Evolutionary conservation across 495 filamentous ascomycete species (phyloP), one percentile per base, ranked within the genome.

Genomic region (Delitschia confertaspora): DNA sequence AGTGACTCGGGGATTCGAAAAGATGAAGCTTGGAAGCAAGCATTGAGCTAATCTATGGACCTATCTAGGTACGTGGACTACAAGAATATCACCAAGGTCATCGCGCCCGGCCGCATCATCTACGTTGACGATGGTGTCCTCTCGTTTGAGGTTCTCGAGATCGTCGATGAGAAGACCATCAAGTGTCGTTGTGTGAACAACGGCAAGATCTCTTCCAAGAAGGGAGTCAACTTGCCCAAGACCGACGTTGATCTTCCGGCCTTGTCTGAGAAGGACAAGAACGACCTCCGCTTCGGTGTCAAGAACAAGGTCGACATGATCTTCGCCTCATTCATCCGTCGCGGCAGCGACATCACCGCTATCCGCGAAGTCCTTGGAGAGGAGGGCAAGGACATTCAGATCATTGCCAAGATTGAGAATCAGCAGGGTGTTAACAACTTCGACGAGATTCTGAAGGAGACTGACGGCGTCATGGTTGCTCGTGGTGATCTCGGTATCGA

Each of bases 331-430:
- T 98, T 98, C 66, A 98, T 98, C 64, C 88, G 91, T 48, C 80
- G 79, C 30, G 91, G 83, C 32, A 79, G 80, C 51, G 91, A 98
- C 63, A 94, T 98, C 71, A 79, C 72, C 49, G 72, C 82, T 47
- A 98, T 98, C 65, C 88, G 91, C 47, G 78, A 84, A 40, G 80
- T 95, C 24, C 78, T 98, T 25, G 91, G 91, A 33, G 74, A 84
- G 57, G 86, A 88, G n/a, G 91, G 91, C 51, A 82, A 81, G 65
- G 83, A 93, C 56, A 95, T 98, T 59, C 93, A 98, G 75, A 95
- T 98, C 66, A 94, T 98, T 65, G 87, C 91, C 72, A 98, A 98
- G 79, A 93, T 98, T 56, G 91, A 98, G 74, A 98, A 98, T 72
- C 84, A 94, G 66, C 91, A 98, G 68, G 91, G 91, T 64, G 79